Evolutionary conservation across 192 early-diverging fungal genomes (phyloP).

Genomic region (Gonapodya sp.): DNA sequence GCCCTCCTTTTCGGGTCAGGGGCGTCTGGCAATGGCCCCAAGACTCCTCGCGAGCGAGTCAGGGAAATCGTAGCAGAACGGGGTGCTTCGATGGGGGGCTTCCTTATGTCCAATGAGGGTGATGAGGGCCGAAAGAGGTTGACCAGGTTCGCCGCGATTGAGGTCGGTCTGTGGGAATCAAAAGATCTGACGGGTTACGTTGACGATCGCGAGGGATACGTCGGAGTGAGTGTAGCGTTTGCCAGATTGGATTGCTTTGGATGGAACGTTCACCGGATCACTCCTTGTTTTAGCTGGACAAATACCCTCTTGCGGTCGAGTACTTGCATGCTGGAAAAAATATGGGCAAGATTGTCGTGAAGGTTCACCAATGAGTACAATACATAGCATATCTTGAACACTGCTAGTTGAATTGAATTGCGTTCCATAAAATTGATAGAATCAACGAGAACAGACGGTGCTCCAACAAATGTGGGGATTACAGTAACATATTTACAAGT

Average conservation of each 20-base stretch:
- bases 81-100: not conserved
- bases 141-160: not conserved
- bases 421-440: too few species aligned
- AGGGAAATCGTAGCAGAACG: not conserved
- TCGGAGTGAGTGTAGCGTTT: constrained; percentile 1
- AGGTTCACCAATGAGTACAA: constrained; percentile 9
- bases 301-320: constrained; percentile 25
- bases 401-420: too few species aligned
- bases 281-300: not conserved
- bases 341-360: constrained; percentile 44
- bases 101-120: not conserved
- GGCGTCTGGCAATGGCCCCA: not conserved
- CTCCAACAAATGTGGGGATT: too few species aligned
- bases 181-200: not conserved
- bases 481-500: not conserved
- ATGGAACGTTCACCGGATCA: too few species aligned
- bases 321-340: constrained; percentile 41
- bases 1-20: not conserved
- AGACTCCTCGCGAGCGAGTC: not conserved
- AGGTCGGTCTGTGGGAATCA: constrained; percentile 4
- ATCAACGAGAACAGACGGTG: too few species aligned
- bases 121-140: not conserved
- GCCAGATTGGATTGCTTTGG: too few species aligned
- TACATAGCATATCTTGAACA: too few species aligned
- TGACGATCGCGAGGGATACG: constrained; percentile 2